These are phyloP conservation scores for Holtermannia corniformis DNA, from an alignment of 768 basidiomycete genomes.

Conservation along the genomic window DNA sequence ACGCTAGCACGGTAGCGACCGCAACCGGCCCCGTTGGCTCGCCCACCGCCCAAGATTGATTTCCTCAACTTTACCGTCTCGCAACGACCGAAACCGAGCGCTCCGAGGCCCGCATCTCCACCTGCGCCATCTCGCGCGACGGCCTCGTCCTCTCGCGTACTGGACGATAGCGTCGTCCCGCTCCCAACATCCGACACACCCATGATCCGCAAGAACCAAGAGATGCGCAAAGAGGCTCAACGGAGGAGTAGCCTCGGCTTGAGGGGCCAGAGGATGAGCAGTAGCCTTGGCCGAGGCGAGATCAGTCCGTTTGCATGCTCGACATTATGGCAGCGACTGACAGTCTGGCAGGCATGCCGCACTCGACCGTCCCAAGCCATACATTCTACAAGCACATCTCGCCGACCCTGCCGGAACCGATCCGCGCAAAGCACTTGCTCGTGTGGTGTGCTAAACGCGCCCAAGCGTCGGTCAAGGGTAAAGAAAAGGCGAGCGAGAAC, in stretches of 20 bases:
- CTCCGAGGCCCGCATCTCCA: constrained; percentile 15
- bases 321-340: background rate
- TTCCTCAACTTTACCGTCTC: constrained; percentile 12
- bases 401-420: constrained; percentile 30
- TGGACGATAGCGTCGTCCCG: constrained; percentile 28
- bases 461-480: constrained; percentile 15
- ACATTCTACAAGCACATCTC: constrained; percentile 35
- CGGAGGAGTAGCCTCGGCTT: constrained; percentile 29
- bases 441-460: constrained; percentile 35
- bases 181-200: constrained; percentile 37
- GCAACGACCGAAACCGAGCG: constrained; percentile 6
- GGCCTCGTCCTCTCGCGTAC: constrained; percentile 10
- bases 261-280: constrained; percentile 34
- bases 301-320: constrained; percentile 30
- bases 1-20: constrained; percentile 1
- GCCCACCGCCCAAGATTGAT: constrained; percentile 6
- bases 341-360: constrained; percentile 29
- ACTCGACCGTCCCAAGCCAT: constrained; percentile 25
- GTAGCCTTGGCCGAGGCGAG: constrained; percentile 34
- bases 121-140: background rate
- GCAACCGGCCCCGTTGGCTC: background rate
- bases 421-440: constrained; percentile 33
- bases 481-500: constrained; percentile 11
- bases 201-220: constrained; percentile 34
- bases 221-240: constrained; percentile 27